Conservation (phyloP, 2,329 filamentous ascomycete genomes). For the Elsinoe perseae region DNA sequence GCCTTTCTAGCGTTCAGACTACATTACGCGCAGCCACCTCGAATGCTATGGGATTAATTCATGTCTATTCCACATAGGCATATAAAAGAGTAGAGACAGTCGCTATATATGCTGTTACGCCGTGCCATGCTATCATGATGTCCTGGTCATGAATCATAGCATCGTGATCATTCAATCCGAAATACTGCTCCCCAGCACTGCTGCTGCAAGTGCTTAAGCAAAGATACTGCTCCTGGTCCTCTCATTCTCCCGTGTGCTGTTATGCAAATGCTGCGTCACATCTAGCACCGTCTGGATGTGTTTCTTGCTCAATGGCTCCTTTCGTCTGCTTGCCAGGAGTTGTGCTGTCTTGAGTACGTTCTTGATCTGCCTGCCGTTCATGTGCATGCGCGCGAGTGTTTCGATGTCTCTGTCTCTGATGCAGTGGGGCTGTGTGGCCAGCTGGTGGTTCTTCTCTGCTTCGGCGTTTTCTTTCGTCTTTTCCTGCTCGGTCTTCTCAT, state of each 20-base stretch:
- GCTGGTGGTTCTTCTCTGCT: constrained; percentile 16
- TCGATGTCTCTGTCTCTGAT: constrained; percentile 28
- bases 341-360: constrained; percentile 37
- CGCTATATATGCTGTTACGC: neutral
- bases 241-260: constrained; percentile 23
- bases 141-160: neutral
- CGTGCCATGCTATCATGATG: constrained; percentile 1
- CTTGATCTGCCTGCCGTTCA: constrained; percentile 40
- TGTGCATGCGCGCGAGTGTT: constrained; percentile 25
- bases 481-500: neutral
- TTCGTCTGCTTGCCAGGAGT: constrained; percentile 25
- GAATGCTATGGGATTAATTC: neutral
- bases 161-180: neutral
- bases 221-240: constrained; percentile 21
- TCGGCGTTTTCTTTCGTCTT: constrained; percentile 1
- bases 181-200: neutral
- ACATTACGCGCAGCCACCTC: neutral
- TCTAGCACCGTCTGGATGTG: constrained; percentile 32
- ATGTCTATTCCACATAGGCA: neutral
- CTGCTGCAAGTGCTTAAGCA: neutral
- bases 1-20: too few relatives aligned
- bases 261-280: constrained; percentile 28
- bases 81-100: neutral
- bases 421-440: constrained; percentile 23
- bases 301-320: constrained; percentile 23